Conservation (phyloP, 495 filamentous ascomycete species). For the Rhizodiscina lignyota region DNA sequence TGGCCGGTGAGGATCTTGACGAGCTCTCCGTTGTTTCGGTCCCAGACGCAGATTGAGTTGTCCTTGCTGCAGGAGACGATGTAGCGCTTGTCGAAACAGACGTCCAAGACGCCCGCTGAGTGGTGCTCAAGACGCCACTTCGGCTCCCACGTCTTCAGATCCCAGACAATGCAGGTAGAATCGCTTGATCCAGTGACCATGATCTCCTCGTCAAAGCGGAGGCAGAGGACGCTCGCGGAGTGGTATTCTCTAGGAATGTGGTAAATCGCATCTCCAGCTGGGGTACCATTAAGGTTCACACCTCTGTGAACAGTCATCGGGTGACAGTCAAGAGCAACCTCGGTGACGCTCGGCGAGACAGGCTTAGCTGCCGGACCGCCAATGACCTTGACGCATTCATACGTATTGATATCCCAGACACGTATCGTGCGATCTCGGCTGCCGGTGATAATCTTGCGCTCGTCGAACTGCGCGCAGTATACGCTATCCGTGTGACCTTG, state of each 20-base stretch:
- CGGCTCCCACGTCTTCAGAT: slow-evolving; percentile 57
- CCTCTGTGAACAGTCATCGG: slow-evolving; percentile 15
- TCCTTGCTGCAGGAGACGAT: slow-evolving; percentile 97
- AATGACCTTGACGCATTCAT: slow-evolving; percentile 66
- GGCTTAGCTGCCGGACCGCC: slow-evolving; percentile 28
- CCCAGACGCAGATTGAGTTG: slow-evolving; percentile 81
- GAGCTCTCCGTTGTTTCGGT: slow-evolving; percentile 56
- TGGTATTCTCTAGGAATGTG: slow-evolving; percentile 35
- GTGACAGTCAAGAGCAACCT: slow-evolving; percentile 11
- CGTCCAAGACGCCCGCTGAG: slow-evolving; percentile 75
- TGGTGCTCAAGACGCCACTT: slow-evolving; percentile 61
- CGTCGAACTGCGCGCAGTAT: slow-evolving; percentile 95
- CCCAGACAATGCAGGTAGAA: slow-evolving; percentile 80
- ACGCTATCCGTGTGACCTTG: slow-evolving; percentile 89
- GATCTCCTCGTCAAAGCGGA: slow-evolving; percentile 83
- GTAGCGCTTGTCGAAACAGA: slow-evolving; percentile 77
- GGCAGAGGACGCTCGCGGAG: slow-evolving; percentile 78
- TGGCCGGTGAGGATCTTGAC: slow-evolving; percentile 68
- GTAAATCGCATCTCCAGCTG: slow-evolving; percentile 23
- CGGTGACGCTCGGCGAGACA: slow-evolving; percentile 6
- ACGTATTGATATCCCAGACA: slow-evolving; percentile 83
- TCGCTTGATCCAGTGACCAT: slow-evolving; percentile 93
- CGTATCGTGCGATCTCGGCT: slow-evolving; percentile 90
- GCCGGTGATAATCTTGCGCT: slow-evolving; percentile 92
- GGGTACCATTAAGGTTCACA: slow-evolving; percentile 29